Evolutionary conservation across 148 eudicot species (phyloP).

Genomic region (Rhododendron simsii): DNA sequence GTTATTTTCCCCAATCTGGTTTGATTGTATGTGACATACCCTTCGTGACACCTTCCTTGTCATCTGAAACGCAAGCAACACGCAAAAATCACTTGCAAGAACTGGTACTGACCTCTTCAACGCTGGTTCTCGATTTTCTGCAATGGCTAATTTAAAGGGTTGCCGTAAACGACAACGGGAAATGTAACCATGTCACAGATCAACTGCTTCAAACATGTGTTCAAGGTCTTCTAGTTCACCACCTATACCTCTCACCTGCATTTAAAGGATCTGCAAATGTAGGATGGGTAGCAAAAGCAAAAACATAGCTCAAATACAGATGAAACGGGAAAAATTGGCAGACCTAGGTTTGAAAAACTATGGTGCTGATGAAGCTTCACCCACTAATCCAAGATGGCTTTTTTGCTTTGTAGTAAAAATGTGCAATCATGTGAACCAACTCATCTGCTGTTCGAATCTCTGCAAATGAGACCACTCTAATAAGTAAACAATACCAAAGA

Average conservation of each 20-base stretch:
- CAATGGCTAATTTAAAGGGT: not conserved
- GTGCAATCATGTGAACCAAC: constrained; percentile 90
- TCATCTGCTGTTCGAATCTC: constrained; percentile 75
- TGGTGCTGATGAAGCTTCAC: constrained; percentile 21
- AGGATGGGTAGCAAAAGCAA: not conserved
- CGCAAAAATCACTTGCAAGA: not conserved
- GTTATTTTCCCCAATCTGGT: not conserved
- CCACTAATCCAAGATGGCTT: constrained; percentile 64
- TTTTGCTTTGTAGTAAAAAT: constrained; percentile 84
- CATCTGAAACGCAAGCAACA: not conserved
- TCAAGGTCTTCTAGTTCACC: not conserved
- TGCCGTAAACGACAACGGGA: not conserved
- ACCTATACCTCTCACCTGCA: constrained; percentile 5
- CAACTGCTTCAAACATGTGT: not conserved
- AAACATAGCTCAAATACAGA: not conserved
- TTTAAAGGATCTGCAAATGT: not conserved
- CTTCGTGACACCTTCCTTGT: not conserved
- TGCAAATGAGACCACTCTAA: constrained; percentile 23
- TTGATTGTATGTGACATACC: not conserved
- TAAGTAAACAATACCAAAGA: not conserved
- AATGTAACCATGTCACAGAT: not conserved
- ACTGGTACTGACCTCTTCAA: not conserved
- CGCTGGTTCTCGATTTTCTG: not conserved
- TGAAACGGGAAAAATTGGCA: not conserved
- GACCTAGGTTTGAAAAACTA: constrained; percentile 6